Evolutionary conservation across 805 yeast species (phyloP), one percentile per base, ranked within the genome.

Genomic region (Sugiyamaella marilandica): DNA sequence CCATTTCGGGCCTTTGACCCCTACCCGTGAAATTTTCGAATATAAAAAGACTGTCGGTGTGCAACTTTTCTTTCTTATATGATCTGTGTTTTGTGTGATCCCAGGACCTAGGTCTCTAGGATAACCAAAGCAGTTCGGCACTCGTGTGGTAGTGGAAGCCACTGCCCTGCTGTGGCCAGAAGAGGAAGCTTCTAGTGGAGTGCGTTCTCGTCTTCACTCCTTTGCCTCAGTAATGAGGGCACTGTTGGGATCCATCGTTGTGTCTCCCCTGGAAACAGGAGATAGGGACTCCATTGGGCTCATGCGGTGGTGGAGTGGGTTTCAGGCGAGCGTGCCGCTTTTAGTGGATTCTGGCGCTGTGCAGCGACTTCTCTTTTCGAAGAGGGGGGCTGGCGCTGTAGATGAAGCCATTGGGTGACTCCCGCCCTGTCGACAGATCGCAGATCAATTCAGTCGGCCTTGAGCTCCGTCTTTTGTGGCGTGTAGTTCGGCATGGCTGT

Each of bases 391-490:
- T 47, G 53, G 51, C 44, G 47, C 43, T 47, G 36, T 33, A 47
- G 60, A 54, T 45, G 64, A 66, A 62, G 64, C 66, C 70, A 62
- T 59, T 62, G 63, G 61, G 59, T 64, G 70, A 69, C 72, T 69
- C 70, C n/a, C 64, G 54, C 62, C 95, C 96, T 88, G 96, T 83
- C 95, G 96, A 91, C 96, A 83, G 91, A 85, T 85, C 86, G 85
- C 71, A 87, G 77, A 92, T 62, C 60, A 76, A 87, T 82, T 79
- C 78, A 73, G 70, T 71, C 70, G 64, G 70, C 69, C 66, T 66
- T 61, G 68, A 64, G 66, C 68, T 63, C 67, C 64, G 60, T 49
- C 47, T 64, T 68, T n/a, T 69, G 45, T 54, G 56, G 46, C 62
- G 70, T 74, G 78, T 66, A 81, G 83, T 87, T 82, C 84, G 87